Evolutionary conservation across 371 early-diverging fungal genomes (phyloP), one percentile per base, ranked within the genome.

Genomic region (Mucor lusitanicus): DNA sequence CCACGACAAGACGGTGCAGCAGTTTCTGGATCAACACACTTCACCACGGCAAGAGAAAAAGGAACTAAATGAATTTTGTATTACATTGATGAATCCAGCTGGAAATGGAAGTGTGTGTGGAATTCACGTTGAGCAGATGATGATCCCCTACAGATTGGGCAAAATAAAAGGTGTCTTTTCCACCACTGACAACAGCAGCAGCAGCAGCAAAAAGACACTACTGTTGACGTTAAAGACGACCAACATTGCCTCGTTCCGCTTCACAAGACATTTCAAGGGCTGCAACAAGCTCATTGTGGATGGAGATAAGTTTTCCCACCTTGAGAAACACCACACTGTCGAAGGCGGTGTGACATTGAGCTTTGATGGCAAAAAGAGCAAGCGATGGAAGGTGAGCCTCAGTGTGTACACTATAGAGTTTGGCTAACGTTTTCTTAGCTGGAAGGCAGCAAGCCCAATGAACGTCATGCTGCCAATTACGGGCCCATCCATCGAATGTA

Each of bases 71-170:
- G 67, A 73, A 1, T 92, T 91, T 73, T 83, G 77, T n/a, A 62
- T 92, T 30, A 82, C 80, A 0, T 73, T 87, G 0, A 66, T 88
- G 28, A 92, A 91, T 63, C 92, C 92, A 7, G 89, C 87, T 7
- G 76, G 81, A 28, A 83, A 80, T 68, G 91, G 90, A 17, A 78
- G 85, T 25, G 85, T 83, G 35, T 81, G 82, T 15, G 90, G 90
- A 0, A 84, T 92, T 48, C 72, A 75, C 11, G 79, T 92, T 55
- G 82, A 91, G 50, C 91, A 92, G 60, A 71, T 91, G 37, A 70
- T 61, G 32, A 81, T 86, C 28, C 90, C 92, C 0, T 90, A 75
- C 72, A 74, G 66, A 53, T 42, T 62, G 13, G 70, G 56, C n/a
- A 64, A 68, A 32, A 59, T 61, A 13, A 37, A 72, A 27, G 73